Conservation (phyloP, 768 basidiomycete species). For the Vararia minispora region DNA sequence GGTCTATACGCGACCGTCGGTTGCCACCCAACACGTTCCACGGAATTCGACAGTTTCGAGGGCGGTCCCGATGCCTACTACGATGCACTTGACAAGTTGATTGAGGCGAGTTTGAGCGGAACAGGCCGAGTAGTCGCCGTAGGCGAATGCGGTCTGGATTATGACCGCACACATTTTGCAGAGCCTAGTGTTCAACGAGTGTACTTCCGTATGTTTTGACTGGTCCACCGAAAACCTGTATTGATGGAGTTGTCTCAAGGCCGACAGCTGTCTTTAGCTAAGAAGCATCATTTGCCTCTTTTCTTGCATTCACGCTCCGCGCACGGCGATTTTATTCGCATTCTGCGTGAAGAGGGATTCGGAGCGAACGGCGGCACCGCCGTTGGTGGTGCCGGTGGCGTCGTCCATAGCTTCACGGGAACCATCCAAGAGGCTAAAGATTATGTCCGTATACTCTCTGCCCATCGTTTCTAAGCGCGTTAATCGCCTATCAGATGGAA, state of each 20-base stretch:
- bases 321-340: slow-evolving; percentile 54
- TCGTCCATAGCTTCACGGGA: slow-evolving; percentile 80
- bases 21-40: slow-evolving; percentile 68
- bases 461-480: not conserved
- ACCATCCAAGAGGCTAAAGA: slow-evolving; percentile 48
- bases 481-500: slow-evolving; percentile 42
- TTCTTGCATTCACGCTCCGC: slow-evolving; percentile 79
- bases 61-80: slow-evolving; percentile 55
- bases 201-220: slow-evolving; percentile 48
- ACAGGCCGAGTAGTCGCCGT: slow-evolving; percentile 55
- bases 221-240: no score
- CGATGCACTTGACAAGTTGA: slow-evolving; percentile 41
- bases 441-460: slow-evolving; percentile 32
- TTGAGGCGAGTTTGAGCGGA: slow-evolving; percentile 36
- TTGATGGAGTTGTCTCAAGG: slow-evolving; percentile 23
- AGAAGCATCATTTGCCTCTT: slow-evolving; percentile 61
- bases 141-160: slow-evolving; percentile 78
- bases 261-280: slow-evolving; percentile 52
- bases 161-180: slow-evolving; percentile 64
- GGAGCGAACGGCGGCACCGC: slow-evolving; percentile 39
- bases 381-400: slow-evolving; percentile 56
- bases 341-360: slow-evolving; percentile 58
- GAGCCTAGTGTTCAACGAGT: slow-evolving; percentile 44
- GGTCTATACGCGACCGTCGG: slow-evolving; percentile 67
- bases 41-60: slow-evolving; percentile 48